Evolutionary conservation across 805 yeast species (phyloP), one percentile per base, ranked within the genome.

Genomic region (Cyberlindnera americana): DNA sequence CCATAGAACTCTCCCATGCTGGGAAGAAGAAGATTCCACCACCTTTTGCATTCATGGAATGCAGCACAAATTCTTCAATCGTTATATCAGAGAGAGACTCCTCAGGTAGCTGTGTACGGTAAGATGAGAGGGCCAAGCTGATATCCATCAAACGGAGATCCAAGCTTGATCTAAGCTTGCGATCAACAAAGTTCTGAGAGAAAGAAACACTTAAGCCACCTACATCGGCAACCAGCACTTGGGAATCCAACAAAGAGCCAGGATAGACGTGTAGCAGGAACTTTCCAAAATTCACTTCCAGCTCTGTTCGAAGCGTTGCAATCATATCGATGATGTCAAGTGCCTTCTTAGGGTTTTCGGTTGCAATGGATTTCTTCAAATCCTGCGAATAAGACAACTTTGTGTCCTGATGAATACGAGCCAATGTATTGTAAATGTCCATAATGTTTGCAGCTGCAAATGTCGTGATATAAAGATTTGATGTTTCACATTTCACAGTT

Each of bases 1-100:
- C 74, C 97, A 90, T 90, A 6, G 75, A 62, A 14, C 91, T 73
- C 38, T 68, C 67, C 47, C 88, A 71, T 13, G 87, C 76, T 0
- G 99, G 98, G 55, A 90, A 79, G 9, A 75, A 73, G 41, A 89
- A 77, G 19, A 91, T 85, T 3, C 76, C 72, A 15, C 96, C 97
- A 2, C 96, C 96, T 24, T 66, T 63, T 0, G 91, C 83, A 23
- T 71, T 66, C 10, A 64, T 59, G 0, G 90, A 78, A 48, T 73
- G 69, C 6, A 58, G 49, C 27, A 79, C 71, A 60, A 81, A 87
- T 19, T 73, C 75, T 3, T 66, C 70, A 17, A 83, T 77, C 0
- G 70, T 59, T 15, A 76, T 65, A 1, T 60, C 56, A 2, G 64
- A 61, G 3, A 77, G 54, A 3, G 65, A 67, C 9, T 72, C 81